Percentiles rank a stretch among this genome's conserved stretches.
phyloP scores from a whole-genome alignment of 2,329 filamentous ascomycete genomes.

The Dactylonectria estremocensis region DNA sequence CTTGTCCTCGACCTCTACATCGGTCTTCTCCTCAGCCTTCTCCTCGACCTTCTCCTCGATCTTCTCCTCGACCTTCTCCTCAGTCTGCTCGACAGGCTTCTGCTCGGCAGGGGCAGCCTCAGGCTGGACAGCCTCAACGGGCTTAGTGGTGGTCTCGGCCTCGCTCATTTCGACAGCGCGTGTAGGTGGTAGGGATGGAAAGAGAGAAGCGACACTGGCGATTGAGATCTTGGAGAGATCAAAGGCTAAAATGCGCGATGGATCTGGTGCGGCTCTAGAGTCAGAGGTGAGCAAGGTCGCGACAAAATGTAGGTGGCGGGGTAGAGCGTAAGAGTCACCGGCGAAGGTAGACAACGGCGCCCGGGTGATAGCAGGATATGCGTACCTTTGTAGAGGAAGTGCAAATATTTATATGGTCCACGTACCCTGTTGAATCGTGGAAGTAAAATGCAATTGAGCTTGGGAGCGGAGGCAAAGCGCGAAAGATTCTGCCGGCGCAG shows the following conservation, averaged over 20 bases:
- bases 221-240: slow-evolving; percentile 19
- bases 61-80: slow-evolving; percentile 48
- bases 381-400: slow-evolving; percentile 32
- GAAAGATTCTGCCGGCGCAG: slow-evolving; percentile 48
- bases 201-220: slow-evolving; percentile 30
- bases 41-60: slow-evolving; percentile 48
- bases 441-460: slow-evolving; percentile 32
- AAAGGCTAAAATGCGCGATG: slow-evolving; percentile 16
- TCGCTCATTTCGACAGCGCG: slow-evolving; percentile 56
- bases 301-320: slow-evolving; percentile 49
- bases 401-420: slow-evolving; percentile 4
- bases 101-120: slow-evolving; percentile 47
- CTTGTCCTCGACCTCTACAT: no score
- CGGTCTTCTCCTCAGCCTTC: slow-evolving; percentile 41
- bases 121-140: slow-evolving; percentile 53
- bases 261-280: slow-evolving; percentile 30
- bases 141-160: slow-evolving; percentile 57
- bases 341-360: slow-evolving; percentile 29
- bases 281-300: slow-evolving; percentile 41
- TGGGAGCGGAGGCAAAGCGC: slow-evolving; percentile 31
- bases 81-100: slow-evolving; percentile 48
- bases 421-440: neutral
- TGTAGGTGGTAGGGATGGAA: slow-evolving; percentile 18
- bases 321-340: slow-evolving; percentile 48
- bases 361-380: slow-evolving; percentile 14